Percentiles rank a stretch among this genome's conserved stretches.
These are phyloP conservation scores for Senecio squalidus DNA, from an alignment of 140 eudicot species.

Conservation along the genomic window DNA sequence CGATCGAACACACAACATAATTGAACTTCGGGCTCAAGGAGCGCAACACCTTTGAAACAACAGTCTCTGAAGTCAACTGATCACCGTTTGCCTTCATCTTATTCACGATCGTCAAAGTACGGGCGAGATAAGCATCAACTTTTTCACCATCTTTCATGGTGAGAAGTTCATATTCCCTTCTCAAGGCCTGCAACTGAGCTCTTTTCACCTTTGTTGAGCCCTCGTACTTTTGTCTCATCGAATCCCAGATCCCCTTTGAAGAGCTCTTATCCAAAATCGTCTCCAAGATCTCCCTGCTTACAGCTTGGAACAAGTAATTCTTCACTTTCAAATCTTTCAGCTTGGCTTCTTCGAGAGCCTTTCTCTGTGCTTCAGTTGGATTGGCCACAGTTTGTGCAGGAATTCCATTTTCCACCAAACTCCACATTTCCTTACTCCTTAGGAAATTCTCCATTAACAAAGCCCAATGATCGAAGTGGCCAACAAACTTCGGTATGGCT, in stretches of 20 bases:
- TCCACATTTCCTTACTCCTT: no score
- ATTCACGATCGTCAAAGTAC: background rate
- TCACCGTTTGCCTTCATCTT: no score
- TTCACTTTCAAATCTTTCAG: conserved; percentile 5
- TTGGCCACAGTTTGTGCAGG: no score
- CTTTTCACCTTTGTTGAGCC: conserved; percentile 11
- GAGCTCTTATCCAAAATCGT: background rate
- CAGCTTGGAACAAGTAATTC: background rate
- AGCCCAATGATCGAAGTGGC: no score
- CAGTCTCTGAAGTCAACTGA: no score
- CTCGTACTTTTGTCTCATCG: conserved; percentile 8
- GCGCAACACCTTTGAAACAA: no score
- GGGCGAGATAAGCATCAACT: background rate
- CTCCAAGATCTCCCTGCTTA: background rate
- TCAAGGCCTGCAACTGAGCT: conserved; percentile 5
- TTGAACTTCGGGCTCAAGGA: no score
- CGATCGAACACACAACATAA: no score
- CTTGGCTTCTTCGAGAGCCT: background rate
- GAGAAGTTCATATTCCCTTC: background rate
- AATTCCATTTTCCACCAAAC: no score
- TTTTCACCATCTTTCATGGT: background rate
- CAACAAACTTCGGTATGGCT: no score
- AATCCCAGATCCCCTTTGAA: background rate
- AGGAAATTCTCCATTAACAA: no score
- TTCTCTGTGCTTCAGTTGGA: background rate